These are phyloP conservation scores for Houttuynia cordata DNA, from an alignment of 164 flowering plant genomes.

Conservation along the genomic window DNA sequence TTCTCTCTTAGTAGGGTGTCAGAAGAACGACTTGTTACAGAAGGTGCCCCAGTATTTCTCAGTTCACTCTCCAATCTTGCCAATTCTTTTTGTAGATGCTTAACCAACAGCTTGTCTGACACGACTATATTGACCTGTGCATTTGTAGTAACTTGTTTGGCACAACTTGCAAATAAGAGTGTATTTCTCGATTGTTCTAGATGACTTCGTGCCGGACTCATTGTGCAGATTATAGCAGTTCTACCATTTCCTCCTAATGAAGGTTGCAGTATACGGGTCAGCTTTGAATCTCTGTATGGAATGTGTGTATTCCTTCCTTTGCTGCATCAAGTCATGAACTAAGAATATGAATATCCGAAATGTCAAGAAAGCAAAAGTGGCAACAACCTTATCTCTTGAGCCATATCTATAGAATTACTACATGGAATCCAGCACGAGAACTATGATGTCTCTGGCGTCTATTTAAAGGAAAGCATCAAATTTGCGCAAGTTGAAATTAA, in stretches of 20 bases:
- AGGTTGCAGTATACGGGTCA: slow-evolving; percentile 84
- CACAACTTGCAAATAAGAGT: slow-evolving; percentile 84
- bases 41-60: slow-evolving; percentile 24
- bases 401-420: too few species aligned
- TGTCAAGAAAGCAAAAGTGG: neutral
- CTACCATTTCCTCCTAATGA: slow-evolving; percentile 91
- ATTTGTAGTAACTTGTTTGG: slow-evolving; percentile 75
- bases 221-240: slow-evolving; percentile 91
- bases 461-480: too few species aligned
- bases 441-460: too few species aligned
- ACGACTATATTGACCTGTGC: slow-evolving; percentile 77
- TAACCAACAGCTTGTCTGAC: slow-evolving; percentile 88
- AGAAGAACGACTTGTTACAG: slow-evolving; percentile 28
- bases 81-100: slow-evolving; percentile 75
- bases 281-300: slow-evolving; percentile 89
- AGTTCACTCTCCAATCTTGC: slow-evolving; percentile 65
- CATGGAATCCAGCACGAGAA: too few species aligned
- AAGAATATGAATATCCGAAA: neutral
- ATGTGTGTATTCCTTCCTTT: slow-evolving; percentile 77
- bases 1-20: slow-evolving; percentile 48
- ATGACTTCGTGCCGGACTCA: slow-evolving; percentile 85
- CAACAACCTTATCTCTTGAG: neutral
- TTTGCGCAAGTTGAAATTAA: too few species aligned
- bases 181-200: slow-evolving; percentile 95
- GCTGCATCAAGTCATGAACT: slow-evolving; percentile 33